Percentiles rank a stretch among this genome's conserved stretches.
phyloP scores from a whole-genome alignment of 129 eudicot species.

The Silybum marianum region DNA sequence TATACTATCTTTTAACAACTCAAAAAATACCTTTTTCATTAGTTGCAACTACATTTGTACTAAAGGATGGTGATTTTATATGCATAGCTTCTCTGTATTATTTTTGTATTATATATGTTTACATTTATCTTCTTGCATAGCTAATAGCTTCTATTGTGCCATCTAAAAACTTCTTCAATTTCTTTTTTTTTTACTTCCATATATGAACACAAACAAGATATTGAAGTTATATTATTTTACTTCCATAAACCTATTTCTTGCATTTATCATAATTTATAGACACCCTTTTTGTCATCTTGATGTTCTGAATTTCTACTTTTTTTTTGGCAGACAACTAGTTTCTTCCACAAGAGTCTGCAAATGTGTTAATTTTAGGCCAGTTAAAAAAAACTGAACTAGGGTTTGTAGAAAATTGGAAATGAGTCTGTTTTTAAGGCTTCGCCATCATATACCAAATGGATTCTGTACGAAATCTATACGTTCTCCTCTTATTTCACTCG shows the following conservation, averaged over 20 bases:
- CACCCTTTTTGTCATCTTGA: background rate
- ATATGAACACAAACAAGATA: no score
- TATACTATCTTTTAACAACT: background rate
- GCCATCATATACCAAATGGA: slow-evolving; percentile 49
- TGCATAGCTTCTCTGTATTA: background rate
- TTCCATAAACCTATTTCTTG: no score
- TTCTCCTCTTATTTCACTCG: slow-evolving; percentile 25
- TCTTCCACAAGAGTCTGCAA: slow-evolving; percentile 13
- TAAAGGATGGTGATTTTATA: background rate
- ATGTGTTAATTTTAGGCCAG: slow-evolving; percentile 24
- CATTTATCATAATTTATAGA: background rate
- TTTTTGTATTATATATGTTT: background rate
- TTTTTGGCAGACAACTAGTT: slow-evolving; percentile 18
- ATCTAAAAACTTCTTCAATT: no score
- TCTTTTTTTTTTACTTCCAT: no score
- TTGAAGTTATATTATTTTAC: no score
- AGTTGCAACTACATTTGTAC: background rate
- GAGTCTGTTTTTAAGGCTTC: slow-evolving; percentile 56
- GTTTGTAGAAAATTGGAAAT: slow-evolving; percentile 27
- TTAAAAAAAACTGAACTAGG: background rate
- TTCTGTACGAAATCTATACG: slow-evolving; percentile 31
- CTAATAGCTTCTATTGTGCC: background rate
- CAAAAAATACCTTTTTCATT: no score
- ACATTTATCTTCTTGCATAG: background rate
- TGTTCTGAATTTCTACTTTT: background rate